phyloP scores from a whole-genome alignment of 2,329 filamentous ascomycete species.

The Rutstroemia sydowiana region DNA sequence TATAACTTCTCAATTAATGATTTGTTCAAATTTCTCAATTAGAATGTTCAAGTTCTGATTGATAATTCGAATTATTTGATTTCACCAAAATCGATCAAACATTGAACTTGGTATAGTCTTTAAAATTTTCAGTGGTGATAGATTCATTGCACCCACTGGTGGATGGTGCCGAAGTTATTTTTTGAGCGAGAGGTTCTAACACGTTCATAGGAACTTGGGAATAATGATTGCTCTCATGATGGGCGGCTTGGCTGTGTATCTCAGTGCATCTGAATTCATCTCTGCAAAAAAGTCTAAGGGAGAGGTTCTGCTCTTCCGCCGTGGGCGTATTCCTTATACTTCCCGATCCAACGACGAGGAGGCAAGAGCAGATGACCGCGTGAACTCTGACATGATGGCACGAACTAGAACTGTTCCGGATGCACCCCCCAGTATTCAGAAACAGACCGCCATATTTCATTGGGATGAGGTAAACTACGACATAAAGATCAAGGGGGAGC shows the following conservation, averaged over 20 bases:
- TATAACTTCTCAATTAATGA: too few species aligned
- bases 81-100: too few species aligned
- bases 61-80: too few species aligned
- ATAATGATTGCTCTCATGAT: constrained; percentile 58
- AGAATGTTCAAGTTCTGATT: too few species aligned
- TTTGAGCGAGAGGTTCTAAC: too few species aligned
- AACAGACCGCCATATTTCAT: constrained; percentile 47
- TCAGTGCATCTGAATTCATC: constrained; percentile 56
- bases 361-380: constrained; percentile 15
- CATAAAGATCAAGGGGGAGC: constrained; percentile 69
- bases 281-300: constrained; percentile 68
- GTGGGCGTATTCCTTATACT: constrained; percentile 44
- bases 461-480: constrained; percentile 43
- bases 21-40: too few species aligned
- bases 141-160: too few species aligned
- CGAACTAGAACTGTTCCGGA: constrained; percentile 47
- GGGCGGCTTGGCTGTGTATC: constrained; percentile 55
- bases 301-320: constrained; percentile 68
- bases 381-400: constrained; percentile 33
- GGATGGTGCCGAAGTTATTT: too few species aligned
- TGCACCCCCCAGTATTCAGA: constrained; percentile 25
- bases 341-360: constrained; percentile 18
- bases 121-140: too few species aligned
- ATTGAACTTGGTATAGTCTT: too few species aligned
- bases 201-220: constrained; percentile 53